Percentiles rank a stretch among this genome's conserved stretches.
Evolutionary conservation across 306 rosid species (phyloP).

Genomic region (Malus fusca): DNA sequence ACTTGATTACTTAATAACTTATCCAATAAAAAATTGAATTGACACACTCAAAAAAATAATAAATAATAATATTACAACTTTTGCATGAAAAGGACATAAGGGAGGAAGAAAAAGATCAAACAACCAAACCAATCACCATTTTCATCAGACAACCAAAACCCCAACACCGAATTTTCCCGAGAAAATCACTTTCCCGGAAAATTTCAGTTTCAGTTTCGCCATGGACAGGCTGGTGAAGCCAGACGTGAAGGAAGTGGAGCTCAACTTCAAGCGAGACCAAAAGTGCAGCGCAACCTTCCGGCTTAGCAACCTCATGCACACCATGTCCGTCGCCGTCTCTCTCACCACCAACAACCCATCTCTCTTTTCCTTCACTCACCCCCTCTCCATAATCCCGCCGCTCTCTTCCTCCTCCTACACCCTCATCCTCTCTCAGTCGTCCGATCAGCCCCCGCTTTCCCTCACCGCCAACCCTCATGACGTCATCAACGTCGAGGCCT

Average conservation of each 20-base stretch:
- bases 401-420: conserved; percentile 57
- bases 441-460: conserved; percentile 45
- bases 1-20: not conserved
- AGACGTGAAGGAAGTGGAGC: conserved; percentile 58
- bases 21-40: conserved; percentile 2
- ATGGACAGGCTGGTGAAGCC: conserved; percentile 91
- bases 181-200: not conserved
- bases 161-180: not conserved
- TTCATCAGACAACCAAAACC: not conserved
- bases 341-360: conserved; percentile 60
- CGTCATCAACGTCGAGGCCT: conserved; percentile 51
- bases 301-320: conserved; percentile 82
- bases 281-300: conserved; percentile 55
- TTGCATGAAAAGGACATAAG: not conserved
- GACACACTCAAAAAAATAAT: no score
- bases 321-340: conserved; percentile 89
- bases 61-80: not conserved
- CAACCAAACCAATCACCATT: not conserved
- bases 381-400: conserved; percentile 59
- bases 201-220: not conserved
- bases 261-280: conserved; percentile 43
- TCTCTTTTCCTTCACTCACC: conserved; percentile 40
- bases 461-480: conserved; percentile 30
- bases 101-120: not conserved
- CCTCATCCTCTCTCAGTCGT: conserved; percentile 31